These are phyloP conservation scores for Ceratobasidium sp. DNA, from an alignment of 1,284 basidiomycete genomes.

Conservation along the genomic window DNA sequence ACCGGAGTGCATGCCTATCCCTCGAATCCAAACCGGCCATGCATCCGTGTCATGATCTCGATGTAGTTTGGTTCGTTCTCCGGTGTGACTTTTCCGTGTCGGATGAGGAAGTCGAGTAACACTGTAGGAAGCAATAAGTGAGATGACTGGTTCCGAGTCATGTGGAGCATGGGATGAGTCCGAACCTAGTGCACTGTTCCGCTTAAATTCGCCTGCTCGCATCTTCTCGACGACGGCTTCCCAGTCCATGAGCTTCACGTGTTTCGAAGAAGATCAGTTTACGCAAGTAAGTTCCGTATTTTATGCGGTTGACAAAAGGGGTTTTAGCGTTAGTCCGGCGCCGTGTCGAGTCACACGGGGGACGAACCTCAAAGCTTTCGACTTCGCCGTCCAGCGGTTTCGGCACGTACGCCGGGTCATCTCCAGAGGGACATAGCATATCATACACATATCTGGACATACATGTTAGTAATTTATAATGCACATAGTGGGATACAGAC, in stretches of 20 bases:
- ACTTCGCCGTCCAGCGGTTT: conserved; percentile 91
- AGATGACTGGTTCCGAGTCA: not conserved
- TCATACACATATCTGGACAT: conserved; percentile 79
- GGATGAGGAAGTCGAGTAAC: conserved; percentile 84
- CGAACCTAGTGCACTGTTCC: conserved; percentile 81
- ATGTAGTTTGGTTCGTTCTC: conserved; percentile 80
- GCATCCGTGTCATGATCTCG: conserved; percentile 76
- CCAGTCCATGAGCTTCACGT: conserved; percentile 67
- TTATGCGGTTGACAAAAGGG: not conserved
- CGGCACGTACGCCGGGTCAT: conserved; percentile 64
- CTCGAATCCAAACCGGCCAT: conserved; percentile 65
- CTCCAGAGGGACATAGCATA: conserved; percentile 70
- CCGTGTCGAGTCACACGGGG: not conserved
- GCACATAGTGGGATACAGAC: conserved; percentile 50
- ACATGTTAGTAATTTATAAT: not conserved
- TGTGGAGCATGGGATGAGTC: not conserved
- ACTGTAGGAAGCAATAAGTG: conserved; percentile 59
- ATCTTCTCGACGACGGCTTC: conserved; percentile 66
- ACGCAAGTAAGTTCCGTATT: not conserved
- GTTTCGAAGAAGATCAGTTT: not conserved
- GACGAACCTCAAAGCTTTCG: conserved; percentile 81
- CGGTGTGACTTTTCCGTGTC: conserved; percentile 77
- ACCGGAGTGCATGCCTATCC: too few relatives aligned
- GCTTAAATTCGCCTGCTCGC: conserved; percentile 78
- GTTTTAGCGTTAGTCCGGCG: not conserved